phyloP scores from a whole-genome alignment of 768 basidiomycete genomes.

The Mycena metata region DNA sequence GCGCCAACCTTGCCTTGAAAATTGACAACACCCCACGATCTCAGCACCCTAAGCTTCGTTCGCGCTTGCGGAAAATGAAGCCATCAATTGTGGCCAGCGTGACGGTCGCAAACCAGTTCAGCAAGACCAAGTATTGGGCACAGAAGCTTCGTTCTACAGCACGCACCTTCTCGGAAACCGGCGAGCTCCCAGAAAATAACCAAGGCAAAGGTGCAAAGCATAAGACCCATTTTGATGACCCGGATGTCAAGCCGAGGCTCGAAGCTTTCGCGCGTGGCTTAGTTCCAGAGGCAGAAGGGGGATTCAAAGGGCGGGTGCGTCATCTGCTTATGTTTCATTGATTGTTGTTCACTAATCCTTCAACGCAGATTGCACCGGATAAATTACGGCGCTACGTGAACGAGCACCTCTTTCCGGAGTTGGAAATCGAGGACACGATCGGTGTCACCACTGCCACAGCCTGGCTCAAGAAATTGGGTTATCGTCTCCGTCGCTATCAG shows the following conservation, averaged over 20 bases:
- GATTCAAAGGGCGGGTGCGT: too few relatives aligned
- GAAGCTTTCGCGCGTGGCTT: slow-evolving; percentile 13
- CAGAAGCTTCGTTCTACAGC: too few relatives aligned
- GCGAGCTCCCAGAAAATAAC: slow-evolving; percentile 30
- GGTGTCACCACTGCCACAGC: slow-evolving; percentile 16
- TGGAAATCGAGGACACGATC: slow-evolving; percentile 30
- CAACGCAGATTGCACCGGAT: slow-evolving; percentile 28
- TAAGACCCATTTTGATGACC: slow-evolving; percentile 20
- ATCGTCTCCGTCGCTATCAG: slow-evolving; percentile 13
- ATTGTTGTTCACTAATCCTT: background rate
- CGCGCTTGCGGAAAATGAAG: too few relatives aligned
- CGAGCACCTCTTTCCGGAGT: slow-evolving; percentile 29
- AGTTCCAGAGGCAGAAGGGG: too few relatives aligned
- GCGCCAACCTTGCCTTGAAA: slow-evolving; percentile 1
- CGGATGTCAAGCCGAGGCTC: slow-evolving; percentile 24
- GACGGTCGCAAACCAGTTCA: too few relatives aligned
- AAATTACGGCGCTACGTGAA: slow-evolving; percentile 32
- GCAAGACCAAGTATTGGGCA: too few relatives aligned
- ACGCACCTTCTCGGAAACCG: slow-evolving; percentile 23
- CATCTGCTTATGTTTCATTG: background rate
- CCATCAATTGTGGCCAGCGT: too few relatives aligned
- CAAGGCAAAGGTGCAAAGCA: slow-evolving; percentile 32
- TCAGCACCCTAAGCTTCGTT: slow-evolving; percentile 24
- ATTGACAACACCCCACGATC: slow-evolving; percentile 11
- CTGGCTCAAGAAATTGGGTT: slow-evolving; percentile 38